These are phyloP conservation scores for Luffa aegyptiaca DNA, from an alignment of 306 rosid species.

Conservation along the genomic window DNA sequence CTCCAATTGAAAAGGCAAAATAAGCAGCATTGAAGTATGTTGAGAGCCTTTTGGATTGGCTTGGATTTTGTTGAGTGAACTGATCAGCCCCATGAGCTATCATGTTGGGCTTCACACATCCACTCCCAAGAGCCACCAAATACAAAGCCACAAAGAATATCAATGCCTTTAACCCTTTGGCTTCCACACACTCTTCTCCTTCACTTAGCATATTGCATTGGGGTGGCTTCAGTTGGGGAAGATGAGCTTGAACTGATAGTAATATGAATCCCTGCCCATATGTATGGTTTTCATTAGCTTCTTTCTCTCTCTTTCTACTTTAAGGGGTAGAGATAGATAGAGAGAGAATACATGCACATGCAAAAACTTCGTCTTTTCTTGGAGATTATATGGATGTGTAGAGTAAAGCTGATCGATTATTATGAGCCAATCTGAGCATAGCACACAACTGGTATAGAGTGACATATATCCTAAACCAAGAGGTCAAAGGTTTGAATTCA, in stretches of 20 bases:
- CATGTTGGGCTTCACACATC: constrained; percentile 94
- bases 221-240: constrained; percentile 74
- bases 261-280: constrained; percentile 64
- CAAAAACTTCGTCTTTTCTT: neutral
- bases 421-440: neutral
- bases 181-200: constrained; percentile 47
- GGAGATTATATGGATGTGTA: neutral
- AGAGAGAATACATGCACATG: neutral
- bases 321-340: neutral
- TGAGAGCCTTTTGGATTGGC: constrained; percentile 52
- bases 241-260: constrained; percentile 90
- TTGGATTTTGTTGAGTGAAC: constrained; percentile 35
- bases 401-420: no score
- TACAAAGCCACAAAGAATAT: constrained; percentile 77
- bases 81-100: constrained; percentile 93
- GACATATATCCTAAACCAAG: no score
- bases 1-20: constrained; percentile 80
- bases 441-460: no score
- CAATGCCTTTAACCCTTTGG: constrained; percentile 61
- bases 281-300: neutral
- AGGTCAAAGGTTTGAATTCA: neutral
- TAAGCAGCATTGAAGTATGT: constrained; percentile 84
- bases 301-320: neutral
- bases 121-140: constrained; percentile 91
- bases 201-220: constrained; percentile 33